Conservation (phyloP, 2,329 filamentous ascomycete genomes). For the Xylariaceae sp. region DNA sequence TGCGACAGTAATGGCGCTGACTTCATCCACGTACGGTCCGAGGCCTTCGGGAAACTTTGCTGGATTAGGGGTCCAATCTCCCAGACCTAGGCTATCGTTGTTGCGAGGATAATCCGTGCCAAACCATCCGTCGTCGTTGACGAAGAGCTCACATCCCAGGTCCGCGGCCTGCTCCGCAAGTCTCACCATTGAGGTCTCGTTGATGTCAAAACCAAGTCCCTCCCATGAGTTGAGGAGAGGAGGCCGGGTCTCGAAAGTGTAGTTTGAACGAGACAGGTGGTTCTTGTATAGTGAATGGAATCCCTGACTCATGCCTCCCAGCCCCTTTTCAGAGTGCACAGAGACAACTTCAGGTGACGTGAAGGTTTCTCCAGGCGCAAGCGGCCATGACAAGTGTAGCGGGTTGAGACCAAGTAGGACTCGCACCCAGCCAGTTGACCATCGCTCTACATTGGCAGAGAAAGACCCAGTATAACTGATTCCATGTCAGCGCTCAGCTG, state of each 20-base stretch:
- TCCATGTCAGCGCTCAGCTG: too few species aligned
- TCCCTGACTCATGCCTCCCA: constrained; percentile 58
- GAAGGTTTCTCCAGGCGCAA: constrained; percentile 52
- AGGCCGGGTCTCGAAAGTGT: constrained; percentile 45
- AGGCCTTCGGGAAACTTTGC: constrained; percentile 56
- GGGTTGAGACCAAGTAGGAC: constrained; percentile 59
- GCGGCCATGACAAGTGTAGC: constrained; percentile 53
- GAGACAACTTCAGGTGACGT: constrained; percentile 59
- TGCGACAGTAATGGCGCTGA: constrained; percentile 44
- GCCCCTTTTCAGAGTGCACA: constrained; percentile 53
- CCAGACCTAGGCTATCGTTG: constrained; percentile 54
- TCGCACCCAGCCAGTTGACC: constrained; percentile 57
- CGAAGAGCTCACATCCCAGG: constrained; percentile 59
- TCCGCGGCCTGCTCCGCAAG: constrained; percentile 53
- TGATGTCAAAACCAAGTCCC: constrained; percentile 54
- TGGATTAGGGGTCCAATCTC: constrained; percentile 59
- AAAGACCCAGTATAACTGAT: constrained; percentile 56
- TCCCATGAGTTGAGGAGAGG: constrained; percentile 64
- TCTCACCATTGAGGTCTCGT: constrained; percentile 49
- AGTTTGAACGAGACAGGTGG: constrained; percentile 50
- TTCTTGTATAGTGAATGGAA: constrained; percentile 59
- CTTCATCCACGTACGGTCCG: constrained; percentile 42
- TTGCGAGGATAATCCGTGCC: constrained; percentile 57
- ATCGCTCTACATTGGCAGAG: constrained; percentile 55
- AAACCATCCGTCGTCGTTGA: constrained; percentile 66